phyloP scores from a whole-genome alignment of 169 alveolate species.

The Plasmodium vivax region DNA sequence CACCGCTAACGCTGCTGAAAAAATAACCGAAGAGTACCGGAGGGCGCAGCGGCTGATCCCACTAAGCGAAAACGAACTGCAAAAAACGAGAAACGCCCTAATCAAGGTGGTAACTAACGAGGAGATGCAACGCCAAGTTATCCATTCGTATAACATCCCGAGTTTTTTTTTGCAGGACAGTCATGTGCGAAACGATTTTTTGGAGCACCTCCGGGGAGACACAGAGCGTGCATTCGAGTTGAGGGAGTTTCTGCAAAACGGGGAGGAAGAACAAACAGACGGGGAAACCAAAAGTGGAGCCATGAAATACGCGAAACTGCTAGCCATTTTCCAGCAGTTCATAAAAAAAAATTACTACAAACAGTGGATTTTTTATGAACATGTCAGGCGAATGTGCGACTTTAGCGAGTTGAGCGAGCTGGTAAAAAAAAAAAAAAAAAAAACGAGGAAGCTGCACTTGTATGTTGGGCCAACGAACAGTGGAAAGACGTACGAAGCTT shows the following conservation, averaged over 20 bases:
- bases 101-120: conserved; percentile 22
- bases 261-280: not conserved
- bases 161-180: conserved; percentile 23
- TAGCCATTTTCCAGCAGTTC: conserved; percentile 24
- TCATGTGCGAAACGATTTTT: conserved; percentile 51
- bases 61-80: conserved; percentile 21
- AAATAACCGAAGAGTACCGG: conserved; percentile 42
- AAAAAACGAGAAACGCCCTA: conserved; percentile 40
- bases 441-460: conserved; percentile 82
- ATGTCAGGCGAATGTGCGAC: conserved; percentile 33
- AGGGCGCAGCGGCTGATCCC: conserved; percentile 19
- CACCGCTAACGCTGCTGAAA: not conserved
- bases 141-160: conserved; percentile 32
- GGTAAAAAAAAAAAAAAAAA: conserved; percentile 54
- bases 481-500: conserved; percentile 93
- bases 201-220: conserved; percentile 5
- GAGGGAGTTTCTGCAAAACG: conserved; percentile 14
- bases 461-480: conserved; percentile 95
- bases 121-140: conserved; percentile 6
- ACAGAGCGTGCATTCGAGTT: not conserved
- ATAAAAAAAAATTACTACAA: conserved; percentile 46
- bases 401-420: conserved; percentile 27
- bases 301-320: conserved; percentile 1
- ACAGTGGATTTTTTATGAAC: conserved; percentile 72
- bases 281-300: not conserved